Base-by-base conservation (phyloP, 108 stramenopile genomes). In the Chaetoceros muelleri region DNA sequence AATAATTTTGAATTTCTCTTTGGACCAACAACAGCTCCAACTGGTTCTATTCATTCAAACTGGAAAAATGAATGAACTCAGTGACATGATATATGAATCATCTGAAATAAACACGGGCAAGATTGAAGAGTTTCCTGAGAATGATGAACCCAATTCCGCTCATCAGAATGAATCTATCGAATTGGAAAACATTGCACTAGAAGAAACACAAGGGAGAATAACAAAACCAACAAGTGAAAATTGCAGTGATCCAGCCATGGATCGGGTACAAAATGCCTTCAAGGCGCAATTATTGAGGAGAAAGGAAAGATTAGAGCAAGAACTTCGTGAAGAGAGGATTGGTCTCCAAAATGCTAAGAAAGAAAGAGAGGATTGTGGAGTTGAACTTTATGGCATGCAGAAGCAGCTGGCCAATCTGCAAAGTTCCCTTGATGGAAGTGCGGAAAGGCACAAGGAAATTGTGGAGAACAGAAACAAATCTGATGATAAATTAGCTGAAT, bases 381-480 rank as follows among this genome's bases (percentile, higher is more conserved):
- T 90, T 23, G 71, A 82, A 53, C 63, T 93, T 3, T 83, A 93
- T 50, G 78, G 78, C 2, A 58, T 90, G 62, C 90, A 93, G 57
- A 85, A 90, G 50, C 90, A 90, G 68, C 73, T 93, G 1, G 81
- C 85, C 13, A 52, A 61, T 28, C 72, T 87, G 7, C 87, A 93
- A 57, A 52, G 79, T 13, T 52, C 51, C 23, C 65, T 93, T 16
- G 81, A 85, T 34, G 34, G 58, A 2, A 66, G 74, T 3, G 82
- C 85, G 28, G 48, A 65, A n/a, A 40, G 63, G 25, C 80, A 79
- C 29, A 67, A 67, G 29, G 55, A 25, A 31, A 56, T 76, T 0
- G 64, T 70, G 7, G 59, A 79, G 30, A 51, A 55, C 19, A 73
- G 84, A 25, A 53, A 62, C 2, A 55, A 60, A 27, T 61, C 71